These are phyloP conservation scores for Auriscalpium orientale DNA, from an alignment of 768 basidiomycete species.

Conservation along the genomic window DNA sequence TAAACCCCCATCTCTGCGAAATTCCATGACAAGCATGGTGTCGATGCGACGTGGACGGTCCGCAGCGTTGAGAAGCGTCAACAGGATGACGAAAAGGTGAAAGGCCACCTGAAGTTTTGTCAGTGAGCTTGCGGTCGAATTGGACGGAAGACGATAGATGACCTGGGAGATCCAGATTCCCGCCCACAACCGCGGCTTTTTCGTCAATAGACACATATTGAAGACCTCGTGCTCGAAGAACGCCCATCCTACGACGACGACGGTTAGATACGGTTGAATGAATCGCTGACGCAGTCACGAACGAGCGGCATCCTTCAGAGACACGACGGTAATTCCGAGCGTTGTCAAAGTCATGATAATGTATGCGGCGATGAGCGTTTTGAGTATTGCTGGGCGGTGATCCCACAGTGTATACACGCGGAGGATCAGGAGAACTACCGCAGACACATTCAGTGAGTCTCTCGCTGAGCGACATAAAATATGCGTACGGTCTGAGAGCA, in stretches of 20 bases:
- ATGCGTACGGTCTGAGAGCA: constrained; percentile 5
- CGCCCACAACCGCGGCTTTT: constrained; percentile 4
- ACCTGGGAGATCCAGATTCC: constrained; percentile 31
- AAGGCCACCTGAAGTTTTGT: constrained; percentile 25
- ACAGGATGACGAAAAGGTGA: constrained; percentile 28
- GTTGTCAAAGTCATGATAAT: constrained; percentile 3
- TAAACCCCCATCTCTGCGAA: constrained; percentile 28
- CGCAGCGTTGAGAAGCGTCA: constrained; percentile 29
- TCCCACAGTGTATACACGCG: constrained; percentile 33
- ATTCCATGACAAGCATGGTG: constrained; percentile 25
- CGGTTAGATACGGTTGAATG: too few species aligned
- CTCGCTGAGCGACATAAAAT: constrained; percentile 7
- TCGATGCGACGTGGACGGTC: constrained; percentile 27
- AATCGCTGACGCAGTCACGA: background rate
- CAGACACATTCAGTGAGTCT: constrained; percentile 1
- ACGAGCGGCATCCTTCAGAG: background rate
- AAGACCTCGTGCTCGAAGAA: constrained; percentile 2
- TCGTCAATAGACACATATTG: constrained; percentile 8
- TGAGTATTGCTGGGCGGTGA: constrained; percentile 18
- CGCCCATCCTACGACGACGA: background rate
- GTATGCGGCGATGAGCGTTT: background rate
- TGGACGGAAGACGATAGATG: background rate
- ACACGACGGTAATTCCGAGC: constrained; percentile 1
- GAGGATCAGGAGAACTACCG: constrained; percentile 27
- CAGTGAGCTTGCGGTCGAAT: background rate